Percentiles rank a stretch among this genome's conserved stretches.
phyloP scores from a whole-genome alignment of 1,139 yeast species.

The Debaryomycetaceae sp. region DNA sequence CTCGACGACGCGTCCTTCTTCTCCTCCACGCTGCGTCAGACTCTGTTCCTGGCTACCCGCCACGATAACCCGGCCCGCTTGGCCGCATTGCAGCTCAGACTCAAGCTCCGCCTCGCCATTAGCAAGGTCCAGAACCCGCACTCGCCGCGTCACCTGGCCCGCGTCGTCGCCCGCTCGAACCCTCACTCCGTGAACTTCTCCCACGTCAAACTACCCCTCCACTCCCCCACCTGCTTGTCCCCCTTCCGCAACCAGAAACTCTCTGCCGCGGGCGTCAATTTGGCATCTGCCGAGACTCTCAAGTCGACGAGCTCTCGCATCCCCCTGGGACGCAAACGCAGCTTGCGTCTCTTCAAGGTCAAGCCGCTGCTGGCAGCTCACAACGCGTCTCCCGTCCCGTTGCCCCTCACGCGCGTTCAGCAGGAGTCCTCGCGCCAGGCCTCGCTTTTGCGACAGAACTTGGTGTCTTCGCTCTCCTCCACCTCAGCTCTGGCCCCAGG shows the following conservation, averaged over 20 bases:
- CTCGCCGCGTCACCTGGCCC: background rate
- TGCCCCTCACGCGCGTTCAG: background rate
- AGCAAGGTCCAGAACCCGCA: slow-evolving; percentile 43
- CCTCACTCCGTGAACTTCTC: background rate
- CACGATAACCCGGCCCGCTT: slow-evolving; percentile 9
- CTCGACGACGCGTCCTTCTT: background rate
- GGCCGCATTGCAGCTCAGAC: slow-evolving; percentile 55
- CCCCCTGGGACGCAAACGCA: background rate
- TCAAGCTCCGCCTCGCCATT: slow-evolving; percentile 67
- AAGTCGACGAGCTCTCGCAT: background rate
- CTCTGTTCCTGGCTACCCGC: background rate
- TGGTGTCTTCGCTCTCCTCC: background rate
- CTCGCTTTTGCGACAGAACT: background rate
- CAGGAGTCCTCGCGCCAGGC: background rate
- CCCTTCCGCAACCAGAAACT: background rate
- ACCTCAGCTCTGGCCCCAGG: too few species aligned
- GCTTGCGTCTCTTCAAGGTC: background rate
- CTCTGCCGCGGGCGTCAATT: background rate
- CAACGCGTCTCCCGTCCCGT: background rate
- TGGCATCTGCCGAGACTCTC: too few species aligned
- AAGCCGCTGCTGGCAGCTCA: background rate
- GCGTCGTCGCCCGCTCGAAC: too few species aligned
- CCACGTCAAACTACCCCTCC: background rate
- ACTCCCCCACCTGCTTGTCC: slow-evolving; percentile 1
- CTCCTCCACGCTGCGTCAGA: slow-evolving; percentile 1